Base-by-base conservation (phyloP, 2,329 filamentous ascomycete genomes). In the Aureobasidium vineae region DNA sequence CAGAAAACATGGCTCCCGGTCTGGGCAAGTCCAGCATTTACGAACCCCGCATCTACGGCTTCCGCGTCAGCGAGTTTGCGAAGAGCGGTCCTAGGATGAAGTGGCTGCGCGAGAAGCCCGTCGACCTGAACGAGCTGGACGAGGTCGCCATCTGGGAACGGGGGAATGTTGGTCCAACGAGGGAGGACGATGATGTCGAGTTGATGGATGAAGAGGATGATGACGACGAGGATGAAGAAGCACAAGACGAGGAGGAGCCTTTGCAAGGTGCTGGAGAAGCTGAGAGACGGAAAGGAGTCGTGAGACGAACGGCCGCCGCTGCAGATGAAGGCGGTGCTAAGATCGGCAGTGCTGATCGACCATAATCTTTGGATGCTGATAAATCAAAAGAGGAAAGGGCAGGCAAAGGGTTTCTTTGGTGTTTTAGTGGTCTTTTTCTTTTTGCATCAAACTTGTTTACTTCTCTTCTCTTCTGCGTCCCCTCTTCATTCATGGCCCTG, bases 31-130 rank as follows among this genome's bases (percentile, higher is more conserved):
- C 87, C 67, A 92, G 88, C 76, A 91, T 97, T 73, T 98, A 98
- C 79, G 92, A 97, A 75, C 92, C 95, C 67, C 90, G 89, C 71
- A 98, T 99, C 76, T 99, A 98, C 79, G 95, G 95, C 33, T 99
- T 99, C 81, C 87, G 90, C 69, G 95, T 99, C 26, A 94, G 91
- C 21, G 95, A 98, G 78, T 84, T 93, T 67, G 91, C 95, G 49
- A 87, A 90, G 71, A 92, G 91, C 28, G 95, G 95, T 0, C 95
- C 95, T 15, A 86, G 95, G 68, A 99, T 99, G 95, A 92, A 93
- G 76, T 99, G 95, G 95, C 81, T 99, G 72, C 87, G 95, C 71
- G 88, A 90, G 78, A 90, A 92, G 75, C 95, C 95, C 0, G 82
- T 83, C 16, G 87, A 97, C 73, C 83, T 97, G 65, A 88, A 84